These are phyloP conservation scores for Agroathelia rolfsii DNA, from an alignment of 1,284 basidiomycete species.

Conservation along the genomic window DNA sequence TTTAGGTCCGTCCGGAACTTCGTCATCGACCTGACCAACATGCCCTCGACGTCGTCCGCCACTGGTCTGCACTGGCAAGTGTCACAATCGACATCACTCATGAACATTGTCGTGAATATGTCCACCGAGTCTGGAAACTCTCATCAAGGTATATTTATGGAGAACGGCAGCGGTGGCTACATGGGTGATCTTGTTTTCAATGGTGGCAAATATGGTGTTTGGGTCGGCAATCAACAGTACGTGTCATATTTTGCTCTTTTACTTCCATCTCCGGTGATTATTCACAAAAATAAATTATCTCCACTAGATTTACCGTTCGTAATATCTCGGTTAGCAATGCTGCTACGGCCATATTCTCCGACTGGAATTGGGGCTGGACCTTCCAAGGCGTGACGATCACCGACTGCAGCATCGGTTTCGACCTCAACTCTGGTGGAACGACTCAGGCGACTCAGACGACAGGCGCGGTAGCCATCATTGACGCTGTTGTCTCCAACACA, in stretches of 20 bases:
- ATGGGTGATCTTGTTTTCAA: constrained; percentile 39
- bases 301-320: constrained; percentile 37
- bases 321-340: constrained; percentile 44
- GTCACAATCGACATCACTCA: constrained; percentile 40
- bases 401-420: constrained; percentile 38
- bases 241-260: constrained; percentile 8
- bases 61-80: constrained; percentile 42
- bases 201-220: constrained; percentile 32
- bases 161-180: constrained; percentile 42
- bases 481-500: constrained; percentile 26
- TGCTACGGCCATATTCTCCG: constrained; percentile 23
- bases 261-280: constrained; percentile 1
- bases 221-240: constrained; percentile 42
- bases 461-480: constrained; percentile 31
- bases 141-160: constrained; percentile 42
- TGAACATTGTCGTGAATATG: constrained; percentile 40
- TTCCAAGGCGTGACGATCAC: constrained; percentile 39
- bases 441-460: constrained; percentile 19
- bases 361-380: constrained; percentile 41
- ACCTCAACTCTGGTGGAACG: constrained; percentile 30
- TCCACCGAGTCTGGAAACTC: constrained; percentile 25
- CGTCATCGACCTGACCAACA: constrained; percentile 28
- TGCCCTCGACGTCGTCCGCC: constrained; percentile 24
- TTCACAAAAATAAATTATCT: neutral
- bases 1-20: constrained; percentile 33